These are phyloP conservation scores for Domatiomyces globalis DNA, from an alignment of 2,329 filamentous ascomycete species.

Conservation along the genomic window DNA sequence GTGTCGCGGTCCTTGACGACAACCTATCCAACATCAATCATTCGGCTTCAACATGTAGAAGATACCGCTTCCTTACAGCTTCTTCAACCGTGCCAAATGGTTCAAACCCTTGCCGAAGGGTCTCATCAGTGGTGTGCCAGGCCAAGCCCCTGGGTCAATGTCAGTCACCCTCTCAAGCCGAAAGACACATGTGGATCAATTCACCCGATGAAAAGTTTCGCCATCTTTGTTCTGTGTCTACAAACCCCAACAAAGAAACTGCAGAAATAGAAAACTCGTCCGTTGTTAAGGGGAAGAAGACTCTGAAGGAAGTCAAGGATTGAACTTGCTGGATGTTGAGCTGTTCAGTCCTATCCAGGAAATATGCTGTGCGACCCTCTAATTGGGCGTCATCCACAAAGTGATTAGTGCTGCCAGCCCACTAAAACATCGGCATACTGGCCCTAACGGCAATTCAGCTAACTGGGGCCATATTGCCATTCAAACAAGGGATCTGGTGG, in stretches of 20 bases:
- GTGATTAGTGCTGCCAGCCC: background rate
- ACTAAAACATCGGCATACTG: background rate
- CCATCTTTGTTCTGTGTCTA: conserved; percentile 6
- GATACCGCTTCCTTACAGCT: conserved; percentile 51
- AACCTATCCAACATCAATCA: conserved; percentile 43
- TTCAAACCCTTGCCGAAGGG: conserved; percentile 79
- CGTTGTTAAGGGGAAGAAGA: background rate
- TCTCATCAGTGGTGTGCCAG: conserved; percentile 90
- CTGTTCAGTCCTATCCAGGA: background rate
- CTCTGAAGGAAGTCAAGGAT: background rate
- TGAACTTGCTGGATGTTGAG: background rate
- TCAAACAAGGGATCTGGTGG: background rate
- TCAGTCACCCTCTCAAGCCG: conserved; percentile 4
- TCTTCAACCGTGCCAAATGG: conserved; percentile 85
- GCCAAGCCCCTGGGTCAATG: conserved; percentile 63
- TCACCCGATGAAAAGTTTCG: conserved; percentile 20
- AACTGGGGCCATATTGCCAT: background rate
- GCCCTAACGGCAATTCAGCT: background rate
- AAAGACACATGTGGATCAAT: conserved; percentile 2
- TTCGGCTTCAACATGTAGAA: conserved; percentile 2
- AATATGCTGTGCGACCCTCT: background rate
- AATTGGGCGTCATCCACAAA: background rate
- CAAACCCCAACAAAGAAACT: background rate
- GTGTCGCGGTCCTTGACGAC: conserved; percentile 97
- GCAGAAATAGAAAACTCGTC: background rate